Evolutionary conservation across 768 basidiomycete species (phyloP), one percentile per base, ranked within the genome.

Genomic region (Lactifluus hygrophoroides): DNA sequence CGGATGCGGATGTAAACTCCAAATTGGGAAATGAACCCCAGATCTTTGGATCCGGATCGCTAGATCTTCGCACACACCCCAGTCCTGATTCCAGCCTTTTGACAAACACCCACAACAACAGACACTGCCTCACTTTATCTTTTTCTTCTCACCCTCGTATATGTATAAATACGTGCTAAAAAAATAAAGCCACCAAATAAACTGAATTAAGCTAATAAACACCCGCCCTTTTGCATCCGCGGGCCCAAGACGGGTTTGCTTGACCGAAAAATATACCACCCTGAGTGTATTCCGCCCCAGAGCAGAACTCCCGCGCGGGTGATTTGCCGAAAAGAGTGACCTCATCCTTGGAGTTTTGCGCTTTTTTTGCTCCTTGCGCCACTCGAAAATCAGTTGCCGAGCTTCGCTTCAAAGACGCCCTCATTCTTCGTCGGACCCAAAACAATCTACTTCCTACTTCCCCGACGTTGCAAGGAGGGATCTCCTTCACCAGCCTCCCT

Each of bases 401-500:
- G n/a, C n/a, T n/a, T n/a, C n/a, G n/a, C 30, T 5, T 19, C 17
- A 27, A 66, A 0, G 71, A 69, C 47, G 74, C 73, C 37, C 69
- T 72, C 42, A n/a, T n/a, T n/a, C n/a, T 69, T 69, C 51, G 70
- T 58, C 38, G n/a, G 38, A 28, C 17, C 27, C 25, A 16, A 28
- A 28, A 10, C 19, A 16, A 13, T 32, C 43, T 21, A 13, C 40
- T 28, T 27, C 19, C 44, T 34, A 35, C 27, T 25, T 6, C 56
- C 25, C 19, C 34, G 16, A n/a, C n/a, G n/a, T n/a, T n/a, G n/a
- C n/a, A n/a, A n/a, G n/a, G n/a, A n/a, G n/a, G n/a, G n/a, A n/a
- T n/a, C 73, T 3, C 72, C 74, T 0, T 74, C 64, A 35, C 79
- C 80, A 0, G 10, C 78, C 80, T 5, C 79, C 79, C 0, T 81